A percentile compares a stretch with the other conserved stretches of the same genome.
These are phyloP conservation scores for Tulasnella sp. DNA, from an alignment of 768 basidiomycete species.

Conservation along the genomic window DNA sequence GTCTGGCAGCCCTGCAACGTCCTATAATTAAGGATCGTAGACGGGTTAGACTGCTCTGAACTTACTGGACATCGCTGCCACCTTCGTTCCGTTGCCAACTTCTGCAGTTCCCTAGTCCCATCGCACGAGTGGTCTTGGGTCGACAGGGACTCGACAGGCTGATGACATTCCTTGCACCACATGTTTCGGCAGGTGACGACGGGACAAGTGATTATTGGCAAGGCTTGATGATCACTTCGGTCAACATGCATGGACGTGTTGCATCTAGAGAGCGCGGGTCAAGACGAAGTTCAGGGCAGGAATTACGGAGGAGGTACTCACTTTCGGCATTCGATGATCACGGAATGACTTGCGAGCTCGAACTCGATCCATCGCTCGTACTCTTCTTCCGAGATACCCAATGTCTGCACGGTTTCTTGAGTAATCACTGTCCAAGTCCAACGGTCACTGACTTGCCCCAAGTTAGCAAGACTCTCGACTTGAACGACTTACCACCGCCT, in stretches of 20 bases:
- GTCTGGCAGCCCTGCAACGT: neutral
- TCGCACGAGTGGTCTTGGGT: slow-evolving; percentile 43
- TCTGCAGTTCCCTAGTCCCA: slow-evolving; percentile 41
- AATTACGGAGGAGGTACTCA: neutral
- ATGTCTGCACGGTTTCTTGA: slow-evolving; percentile 30
- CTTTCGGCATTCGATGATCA: slow-evolving; percentile 40
- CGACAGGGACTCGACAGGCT: slow-evolving; percentile 29
- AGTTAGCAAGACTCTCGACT: neutral
- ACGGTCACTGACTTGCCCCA: neutral
- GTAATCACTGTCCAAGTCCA: slow-evolving; percentile 29
- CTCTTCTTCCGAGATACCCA: slow-evolving; percentile 36
- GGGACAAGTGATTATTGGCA: slow-evolving; percentile 39
- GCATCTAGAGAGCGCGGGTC: slow-evolving; percentile 24
- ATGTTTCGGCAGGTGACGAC: slow-evolving; percentile 34
- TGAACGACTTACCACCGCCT: slow-evolving; percentile 26
- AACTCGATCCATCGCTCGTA: slow-evolving; percentile 35
- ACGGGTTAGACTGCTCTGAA: neutral
- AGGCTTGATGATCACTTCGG: slow-evolving; percentile 33
- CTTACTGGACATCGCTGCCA: slow-evolving; percentile 54
- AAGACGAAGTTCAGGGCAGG: neutral
- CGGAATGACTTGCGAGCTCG: slow-evolving; percentile 34
- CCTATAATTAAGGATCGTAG: neutral
- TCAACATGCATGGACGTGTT: slow-evolving; percentile 38
- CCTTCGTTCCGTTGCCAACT: slow-evolving; percentile 34
- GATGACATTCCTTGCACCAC: slow-evolving; percentile 54